Conservation (phyloP, 225 moss, liverwort and hornwort species). For the Bryoerythrophyllum caledonicum region DNA sequence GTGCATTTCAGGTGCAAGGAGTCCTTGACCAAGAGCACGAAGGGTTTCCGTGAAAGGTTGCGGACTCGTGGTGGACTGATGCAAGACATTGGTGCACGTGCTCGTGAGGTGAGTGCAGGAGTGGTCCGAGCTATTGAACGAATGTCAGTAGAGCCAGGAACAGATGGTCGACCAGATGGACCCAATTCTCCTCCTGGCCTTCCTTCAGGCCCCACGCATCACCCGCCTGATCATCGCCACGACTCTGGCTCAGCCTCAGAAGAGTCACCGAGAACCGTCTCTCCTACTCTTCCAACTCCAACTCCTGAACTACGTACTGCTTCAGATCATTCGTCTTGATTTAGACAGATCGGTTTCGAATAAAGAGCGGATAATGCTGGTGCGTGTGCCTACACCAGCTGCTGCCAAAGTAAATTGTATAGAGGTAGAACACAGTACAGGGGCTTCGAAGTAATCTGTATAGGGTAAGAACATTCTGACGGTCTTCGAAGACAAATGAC, state of each 20-base stretch:
- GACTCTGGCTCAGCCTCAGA: slow-evolving; percentile 34
- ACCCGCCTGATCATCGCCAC: slow-evolving; percentile 26
- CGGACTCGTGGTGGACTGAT: slow-evolving; percentile 68
- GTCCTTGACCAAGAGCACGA: slow-evolving; percentile 69
- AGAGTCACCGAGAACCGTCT: slow-evolving; percentile 41
- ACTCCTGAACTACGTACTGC: slow-evolving; percentile 20
- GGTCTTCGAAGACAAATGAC: slow-evolving; percentile 1
- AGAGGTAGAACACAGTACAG: slow-evolving; percentile 23
- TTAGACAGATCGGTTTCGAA: slow-evolving; percentile 20
- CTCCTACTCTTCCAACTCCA: background rate
- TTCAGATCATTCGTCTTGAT: slow-evolving; percentile 21
- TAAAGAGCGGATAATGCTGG: slow-evolving; percentile 23
- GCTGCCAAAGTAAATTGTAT: slow-evolving; percentile 27
- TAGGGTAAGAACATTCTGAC: slow-evolving; percentile 17
- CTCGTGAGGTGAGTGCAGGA: slow-evolving; percentile 71
- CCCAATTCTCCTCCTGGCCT: slow-evolving; percentile 29
- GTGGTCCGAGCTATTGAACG: slow-evolving; percentile 74
- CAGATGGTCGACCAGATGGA: slow-evolving; percentile 48
- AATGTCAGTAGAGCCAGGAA: slow-evolving; percentile 62
- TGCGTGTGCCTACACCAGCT: slow-evolving; percentile 13
- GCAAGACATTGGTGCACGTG: slow-evolving; percentile 64
- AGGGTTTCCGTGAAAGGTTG: slow-evolving; percentile 68
- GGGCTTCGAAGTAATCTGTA: slow-evolving; percentile 20
- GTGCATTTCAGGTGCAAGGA: slow-evolving; percentile 63
- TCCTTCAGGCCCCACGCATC: slow-evolving; percentile 30